Evolutionary conservation across 306 rosid genomes (phyloP).

Genomic region (Oxytropis ochrocephala): DNA sequence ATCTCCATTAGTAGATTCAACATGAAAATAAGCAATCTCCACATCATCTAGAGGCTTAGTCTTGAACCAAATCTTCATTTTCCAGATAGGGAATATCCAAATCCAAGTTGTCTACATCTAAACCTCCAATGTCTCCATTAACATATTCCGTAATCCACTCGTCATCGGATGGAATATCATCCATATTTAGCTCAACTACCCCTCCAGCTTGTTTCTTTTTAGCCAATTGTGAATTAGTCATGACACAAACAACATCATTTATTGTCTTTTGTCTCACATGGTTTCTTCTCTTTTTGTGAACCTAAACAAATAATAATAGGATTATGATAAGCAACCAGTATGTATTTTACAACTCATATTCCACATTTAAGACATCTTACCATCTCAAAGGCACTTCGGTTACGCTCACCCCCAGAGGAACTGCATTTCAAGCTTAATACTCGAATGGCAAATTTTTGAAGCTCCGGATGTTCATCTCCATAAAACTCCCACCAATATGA

Average conservation of each 20-base stretch:
- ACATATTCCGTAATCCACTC: background rate
- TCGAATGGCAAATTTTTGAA: background rate
- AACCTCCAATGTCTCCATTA: background rate
- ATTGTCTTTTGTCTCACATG: background rate
- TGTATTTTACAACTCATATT: background rate
- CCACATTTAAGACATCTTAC: background rate
- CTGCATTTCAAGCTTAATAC: background rate
- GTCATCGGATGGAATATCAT: background rate
- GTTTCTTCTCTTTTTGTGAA: background rate
- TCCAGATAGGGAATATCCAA: background rate
- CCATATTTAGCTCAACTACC: background rate
- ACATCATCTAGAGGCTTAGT: background rate
- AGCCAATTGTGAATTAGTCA: background rate
- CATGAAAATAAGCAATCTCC: background rate
- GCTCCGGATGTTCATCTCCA: background rate
- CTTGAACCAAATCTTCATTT: background rate
- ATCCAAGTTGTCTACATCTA: background rate
- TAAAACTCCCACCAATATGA: background rate
- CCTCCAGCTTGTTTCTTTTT: background rate
- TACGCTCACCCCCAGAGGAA: background rate
- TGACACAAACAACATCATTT: background rate
- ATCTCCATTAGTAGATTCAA: background rate
- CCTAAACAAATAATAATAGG: background rate
- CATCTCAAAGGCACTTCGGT: background rate
- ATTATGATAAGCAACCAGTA: background rate